Conservation (phyloP, 805 yeast species). For the Maudiozyma barnettii region DNA sequence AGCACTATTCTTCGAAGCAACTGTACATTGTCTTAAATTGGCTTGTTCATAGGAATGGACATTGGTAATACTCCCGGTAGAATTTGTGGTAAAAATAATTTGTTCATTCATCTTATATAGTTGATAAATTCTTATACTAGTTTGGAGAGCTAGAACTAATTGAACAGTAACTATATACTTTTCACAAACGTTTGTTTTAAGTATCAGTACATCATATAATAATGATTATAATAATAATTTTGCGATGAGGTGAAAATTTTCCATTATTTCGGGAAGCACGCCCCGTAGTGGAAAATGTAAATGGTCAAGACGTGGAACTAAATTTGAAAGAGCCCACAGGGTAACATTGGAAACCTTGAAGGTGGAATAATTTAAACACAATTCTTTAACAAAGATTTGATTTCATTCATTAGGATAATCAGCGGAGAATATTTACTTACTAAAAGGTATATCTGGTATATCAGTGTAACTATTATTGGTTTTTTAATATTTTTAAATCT, state of each 20-base stretch:
- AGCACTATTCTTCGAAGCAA: slow-evolving; percentile 40
- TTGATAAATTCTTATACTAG: not conserved
- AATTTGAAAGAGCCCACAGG: too few relatives aligned
- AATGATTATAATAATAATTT: too few relatives aligned
- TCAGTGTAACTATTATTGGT: too few relatives aligned
- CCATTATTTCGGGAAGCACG: not conserved
- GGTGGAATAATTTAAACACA: not conserved
- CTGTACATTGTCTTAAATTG: slow-evolving; percentile 32
- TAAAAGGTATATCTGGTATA: too few relatives aligned
- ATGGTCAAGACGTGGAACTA: too few relatives aligned
- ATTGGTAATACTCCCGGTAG: slow-evolving; percentile 22
- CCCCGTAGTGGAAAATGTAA: too few relatives aligned
- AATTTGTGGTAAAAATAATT: slow-evolving; percentile 23
- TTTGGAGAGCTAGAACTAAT: not conserved
- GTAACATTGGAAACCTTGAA: too few relatives aligned
- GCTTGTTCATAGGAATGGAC: slow-evolving; percentile 26
- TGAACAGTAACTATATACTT: too few relatives aligned
- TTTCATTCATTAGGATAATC: not conserved
- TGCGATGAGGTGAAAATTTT: slow-evolving; percentile 16
- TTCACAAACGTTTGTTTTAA: too few relatives aligned
- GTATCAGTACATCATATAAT: too few relatives aligned
- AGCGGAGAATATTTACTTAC: too few relatives aligned
- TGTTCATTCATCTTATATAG: slow-evolving; percentile 16
- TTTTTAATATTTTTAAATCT: too few relatives aligned
- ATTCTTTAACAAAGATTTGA: slow-evolving; percentile 1